A percentile compares a stretch with the other conserved stretches of the same genome.
These are phyloP conservation scores for Leishmania amazonensis DNA, from an alignment of 208 protist species.

Conservation along the genomic window DNA sequence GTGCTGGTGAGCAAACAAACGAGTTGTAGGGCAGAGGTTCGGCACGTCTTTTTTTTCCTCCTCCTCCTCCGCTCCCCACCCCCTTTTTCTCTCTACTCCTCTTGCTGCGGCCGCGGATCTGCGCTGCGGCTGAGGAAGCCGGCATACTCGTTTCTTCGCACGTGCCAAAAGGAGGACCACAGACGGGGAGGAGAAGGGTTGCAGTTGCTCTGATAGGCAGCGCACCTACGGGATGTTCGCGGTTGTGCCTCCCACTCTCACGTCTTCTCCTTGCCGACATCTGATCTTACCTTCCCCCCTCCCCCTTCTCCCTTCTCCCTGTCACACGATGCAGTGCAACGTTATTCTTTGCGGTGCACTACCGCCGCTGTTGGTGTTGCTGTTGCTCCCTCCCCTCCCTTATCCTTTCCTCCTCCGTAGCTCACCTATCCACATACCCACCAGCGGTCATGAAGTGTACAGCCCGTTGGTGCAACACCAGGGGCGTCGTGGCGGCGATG, in stretches of 20 bases:
- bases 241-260: not conserved
- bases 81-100: not conserved
- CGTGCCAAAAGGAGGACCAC: not conserved
- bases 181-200: not conserved
- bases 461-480: not conserved
- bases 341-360: not conserved
- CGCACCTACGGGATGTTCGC: not conserved
- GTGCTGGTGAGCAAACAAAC: not conserved
- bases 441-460: conserved; percentile 10
- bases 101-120: not conserved
- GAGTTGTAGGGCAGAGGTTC: not conserved
- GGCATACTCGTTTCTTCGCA: not conserved
- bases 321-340: not conserved
- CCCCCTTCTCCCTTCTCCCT: not conserved
- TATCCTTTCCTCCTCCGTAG: conserved; percentile 2
- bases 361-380: not conserved
- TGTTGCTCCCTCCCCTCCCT: not conserved
- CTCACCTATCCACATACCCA: not conserved
- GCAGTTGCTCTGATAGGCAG: conserved; percentile 5
- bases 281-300: not conserved
- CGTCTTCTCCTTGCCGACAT: not conserved
- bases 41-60: not conserved
- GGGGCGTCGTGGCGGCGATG: conserved; percentile 12
- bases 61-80: not conserved
- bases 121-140: not conserved